These are phyloP conservation scores for Raffaelea albimanens DNA, from an alignment of 2,329 filamentous ascomycete genomes.

Conservation along the genomic window DNA sequence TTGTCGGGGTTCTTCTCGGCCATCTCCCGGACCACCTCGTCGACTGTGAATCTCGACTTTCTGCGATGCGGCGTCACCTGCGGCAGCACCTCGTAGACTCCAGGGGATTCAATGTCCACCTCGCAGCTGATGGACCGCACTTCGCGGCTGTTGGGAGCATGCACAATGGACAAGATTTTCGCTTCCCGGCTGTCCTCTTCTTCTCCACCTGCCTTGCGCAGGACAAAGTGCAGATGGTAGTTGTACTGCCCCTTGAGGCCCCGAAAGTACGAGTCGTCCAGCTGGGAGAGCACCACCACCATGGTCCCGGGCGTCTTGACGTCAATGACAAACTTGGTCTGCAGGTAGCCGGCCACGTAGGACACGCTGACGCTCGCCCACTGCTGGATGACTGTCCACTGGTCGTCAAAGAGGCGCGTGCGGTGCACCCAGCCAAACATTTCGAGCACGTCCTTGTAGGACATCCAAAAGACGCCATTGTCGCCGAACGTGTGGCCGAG, in stretches of 20 bases:
- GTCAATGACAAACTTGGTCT: slow-evolving; percentile 32
- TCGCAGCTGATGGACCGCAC: slow-evolving; percentile 59
- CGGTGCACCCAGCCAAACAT: slow-evolving; percentile 34
- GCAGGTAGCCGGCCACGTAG: slow-evolving; percentile 35
- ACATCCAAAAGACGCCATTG: slow-evolving; percentile 47
- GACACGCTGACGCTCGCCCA: slow-evolving; percentile 33
- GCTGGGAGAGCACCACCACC: slow-evolving; percentile 33
- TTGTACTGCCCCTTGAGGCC: slow-evolving; percentile 34
- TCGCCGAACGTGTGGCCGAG: slow-evolving; percentile 59
- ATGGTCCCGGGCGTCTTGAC: slow-evolving; percentile 30
- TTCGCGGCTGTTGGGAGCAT: slow-evolving; percentile 16
- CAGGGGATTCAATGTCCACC: slow-evolving; percentile 54
- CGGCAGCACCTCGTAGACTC: slow-evolving; percentile 58
- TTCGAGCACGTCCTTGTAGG: slow-evolving; percentile 32
- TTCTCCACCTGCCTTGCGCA: slow-evolving; percentile 22
- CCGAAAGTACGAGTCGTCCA: slow-evolving; percentile 35
- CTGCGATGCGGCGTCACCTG: slow-evolving; percentile 51
- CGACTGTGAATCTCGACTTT: slow-evolving; percentile 36
- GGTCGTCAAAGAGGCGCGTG: slow-evolving; percentile 35
- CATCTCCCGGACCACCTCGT: slow-evolving; percentile 46
- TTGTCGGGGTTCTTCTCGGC: slow-evolving; percentile 48
- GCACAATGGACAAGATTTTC: slow-evolving; percentile 18
- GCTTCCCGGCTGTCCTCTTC: slow-evolving; percentile 3
- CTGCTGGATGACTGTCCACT: slow-evolving; percentile 34
- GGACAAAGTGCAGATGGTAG: slow-evolving; percentile 32